Conservation (phyloP, 2,329 filamentous ascomycete genomes). For the Fusarium tupiense region DNA sequence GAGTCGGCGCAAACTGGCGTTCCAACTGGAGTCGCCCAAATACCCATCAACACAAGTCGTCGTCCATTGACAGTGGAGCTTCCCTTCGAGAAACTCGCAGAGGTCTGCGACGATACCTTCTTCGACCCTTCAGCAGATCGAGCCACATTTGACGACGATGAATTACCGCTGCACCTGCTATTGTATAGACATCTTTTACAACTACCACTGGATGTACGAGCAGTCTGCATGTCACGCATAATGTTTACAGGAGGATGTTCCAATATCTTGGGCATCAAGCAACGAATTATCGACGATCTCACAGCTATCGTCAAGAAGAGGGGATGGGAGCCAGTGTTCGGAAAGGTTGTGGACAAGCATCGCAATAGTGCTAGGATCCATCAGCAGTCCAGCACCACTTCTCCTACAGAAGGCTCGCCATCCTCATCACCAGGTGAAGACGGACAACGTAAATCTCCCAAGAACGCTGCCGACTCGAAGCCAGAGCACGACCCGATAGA, state of each 20-base stretch:
- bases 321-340: conserved; percentile 82
- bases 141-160: conserved; percentile 82
- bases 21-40: conserved; percentile 48
- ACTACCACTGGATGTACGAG: conserved; percentile 83
- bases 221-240: conserved; percentile 87
- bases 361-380: conserved; percentile 56
- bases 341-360: conserved; percentile 70
- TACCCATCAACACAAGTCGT: conserved; percentile 58
- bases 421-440: conserved; percentile 40
- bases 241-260: conserved; percentile 86
- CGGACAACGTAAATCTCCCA: conserved; percentile 30
- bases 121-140: conserved; percentile 67
- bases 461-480: conserved; percentile 39
- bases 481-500: conserved; percentile 48
- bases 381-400: conserved; percentile 43
- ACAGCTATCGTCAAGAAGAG: conserved; percentile 70
- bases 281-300: conserved; percentile 80
- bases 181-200: conserved; percentile 80
- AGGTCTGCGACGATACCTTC: conserved; percentile 79
- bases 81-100: conserved; percentile 74
- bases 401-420: conserved; percentile 31
- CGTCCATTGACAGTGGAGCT: conserved; percentile 69
- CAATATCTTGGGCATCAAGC: conserved; percentile 80
- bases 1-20: conserved; percentile 40
- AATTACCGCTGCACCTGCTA: conserved; percentile 79